These are phyloP conservation scores for Flaveria robusta DNA, from an alignment of 129 eudicot species.

Conservation along the genomic window DNA sequence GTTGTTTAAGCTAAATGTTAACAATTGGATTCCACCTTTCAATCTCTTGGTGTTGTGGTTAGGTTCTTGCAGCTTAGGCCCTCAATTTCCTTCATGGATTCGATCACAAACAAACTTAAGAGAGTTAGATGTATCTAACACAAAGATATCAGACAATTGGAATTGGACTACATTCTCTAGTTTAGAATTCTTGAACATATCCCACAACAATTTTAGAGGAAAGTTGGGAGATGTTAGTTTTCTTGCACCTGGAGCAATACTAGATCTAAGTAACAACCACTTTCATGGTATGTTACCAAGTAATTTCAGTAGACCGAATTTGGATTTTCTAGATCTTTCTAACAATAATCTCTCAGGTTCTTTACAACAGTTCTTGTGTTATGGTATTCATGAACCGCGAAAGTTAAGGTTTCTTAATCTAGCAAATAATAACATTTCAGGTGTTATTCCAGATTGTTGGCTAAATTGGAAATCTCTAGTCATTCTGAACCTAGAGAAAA, in stretches of 20 bases:
- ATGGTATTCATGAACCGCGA: no score
- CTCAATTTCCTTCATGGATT: conserved; percentile 5
- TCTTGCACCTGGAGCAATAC: not conserved
- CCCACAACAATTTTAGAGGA: not conserved
- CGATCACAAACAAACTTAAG: not conserved
- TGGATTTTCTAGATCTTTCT: conserved; percentile 12
- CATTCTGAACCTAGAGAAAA: conserved; percentile 17
- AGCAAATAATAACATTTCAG: conserved; percentile 21
- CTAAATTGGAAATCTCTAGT: not conserved
- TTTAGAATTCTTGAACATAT: not conserved
- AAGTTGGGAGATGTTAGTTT: not conserved
- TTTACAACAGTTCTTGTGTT: no score
- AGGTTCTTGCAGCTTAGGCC: not conserved
- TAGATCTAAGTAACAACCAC: conserved; percentile 35
- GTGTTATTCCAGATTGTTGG: conserved; percentile 19
- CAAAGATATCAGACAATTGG: not conserved
- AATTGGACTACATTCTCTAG: not conserved
- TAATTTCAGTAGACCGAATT: conserved; percentile 1
- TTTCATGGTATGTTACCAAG: conserved; percentile 28
- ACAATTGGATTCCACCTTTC: conserved; percentile 9
- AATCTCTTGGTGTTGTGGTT: not conserved
- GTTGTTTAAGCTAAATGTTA: not conserved
- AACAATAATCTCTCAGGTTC: no score
- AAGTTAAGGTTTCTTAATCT: conserved; percentile 25
- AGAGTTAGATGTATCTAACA: not conserved